A percentile compares a stretch with the other conserved stretches of the same genome.
Conservation (phyloP, 352 stramenopile genomes). For the Aphanomyces cochlioides region DNA sequence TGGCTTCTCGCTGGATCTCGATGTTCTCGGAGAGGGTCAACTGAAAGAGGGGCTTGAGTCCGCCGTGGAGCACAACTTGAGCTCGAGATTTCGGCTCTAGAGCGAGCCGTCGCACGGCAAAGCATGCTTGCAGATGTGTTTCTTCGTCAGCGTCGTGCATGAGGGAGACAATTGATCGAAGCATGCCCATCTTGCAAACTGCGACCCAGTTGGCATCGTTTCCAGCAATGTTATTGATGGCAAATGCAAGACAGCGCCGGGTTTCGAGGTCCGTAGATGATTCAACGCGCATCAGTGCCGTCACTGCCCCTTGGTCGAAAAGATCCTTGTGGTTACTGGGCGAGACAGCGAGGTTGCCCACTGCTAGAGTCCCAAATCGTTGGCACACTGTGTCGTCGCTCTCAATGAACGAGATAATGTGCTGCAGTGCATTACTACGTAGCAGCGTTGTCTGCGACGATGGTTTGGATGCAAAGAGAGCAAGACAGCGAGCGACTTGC, state of each 20-base stretch:
- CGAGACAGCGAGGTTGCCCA: constrained; percentile 90
- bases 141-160: constrained; percentile 89
- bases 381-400: constrained; percentile 76
- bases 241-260: constrained; percentile 88
- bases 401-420: constrained; percentile 83
- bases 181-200: constrained; percentile 83
- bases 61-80: constrained; percentile 90
- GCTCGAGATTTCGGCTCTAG: constrained; percentile 88
- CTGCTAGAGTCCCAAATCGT: constrained; percentile 88
- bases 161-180: constrained; percentile 81
- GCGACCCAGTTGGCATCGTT: constrained; percentile 87
- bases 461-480: constrained; percentile 91
- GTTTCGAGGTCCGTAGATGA: constrained; percentile 88
- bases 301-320: constrained; percentile 88
- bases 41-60: constrained; percentile 83
- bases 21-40: constrained; percentile 83
- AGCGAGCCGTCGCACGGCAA: constrained; percentile 90
- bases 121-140: constrained; percentile 89
- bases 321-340: constrained; percentile 87
- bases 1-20: constrained; percentile 92
- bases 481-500: constrained; percentile 89
- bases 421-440: constrained; percentile 76
- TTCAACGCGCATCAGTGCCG: constrained; percentile 85
- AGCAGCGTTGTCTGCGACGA: constrained; percentile 88
- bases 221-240: constrained; percentile 91